Evolutionary conservation across 208 protist genomes (phyloP).

Genomic region (Strigomonas galati): DNA sequence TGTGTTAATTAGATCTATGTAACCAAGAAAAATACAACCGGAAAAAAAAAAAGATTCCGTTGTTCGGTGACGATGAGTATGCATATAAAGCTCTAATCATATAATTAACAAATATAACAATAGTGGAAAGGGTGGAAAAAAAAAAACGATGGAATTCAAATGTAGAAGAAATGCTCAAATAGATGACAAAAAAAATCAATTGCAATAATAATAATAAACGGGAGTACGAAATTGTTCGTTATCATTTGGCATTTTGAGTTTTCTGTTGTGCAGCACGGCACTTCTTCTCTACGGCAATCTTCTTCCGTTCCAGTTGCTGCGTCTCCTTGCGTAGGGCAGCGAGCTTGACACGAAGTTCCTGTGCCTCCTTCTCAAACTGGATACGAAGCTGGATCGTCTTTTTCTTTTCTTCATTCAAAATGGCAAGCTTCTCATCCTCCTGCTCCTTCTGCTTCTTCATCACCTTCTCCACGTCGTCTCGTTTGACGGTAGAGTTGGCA

Average conservation of each 20-base stretch:
- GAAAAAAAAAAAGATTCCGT: not conserved
- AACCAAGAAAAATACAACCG: not conserved
- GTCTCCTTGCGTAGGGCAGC: conserved; percentile 56
- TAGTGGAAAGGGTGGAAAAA: too few relatives aligned
- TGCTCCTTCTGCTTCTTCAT: conserved; percentile 45
- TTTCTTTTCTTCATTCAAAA: conserved; percentile 58
- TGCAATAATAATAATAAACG: not conserved
- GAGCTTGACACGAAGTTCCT: conserved; percentile 57
- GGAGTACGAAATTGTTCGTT: too few relatives aligned
- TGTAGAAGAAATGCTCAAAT: not conserved
- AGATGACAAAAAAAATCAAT: not conserved
- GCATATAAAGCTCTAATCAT: not conserved
- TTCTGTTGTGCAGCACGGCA: conserved; percentile 70
- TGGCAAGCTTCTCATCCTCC: conserved; percentile 34
- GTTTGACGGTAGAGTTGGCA: conserved; percentile 34
- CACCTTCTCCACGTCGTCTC: conserved; percentile 51
- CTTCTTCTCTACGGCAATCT: conserved; percentile 44
- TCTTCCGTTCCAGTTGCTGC: conserved; percentile 21
- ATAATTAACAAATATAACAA: too few relatives aligned
- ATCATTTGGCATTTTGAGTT: not conserved
- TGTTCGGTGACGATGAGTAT: not conserved
- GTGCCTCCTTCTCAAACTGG: conserved; percentile 66
- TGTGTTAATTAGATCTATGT: not conserved
- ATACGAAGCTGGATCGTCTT: conserved; percentile 50
- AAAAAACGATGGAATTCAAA: not conserved